A percentile compares a stretch with the other conserved stretches of the same genome.
Conservation (phyloP, 2,329 filamentous ascomycete genomes). For the Monosporascus sp. region DNA sequence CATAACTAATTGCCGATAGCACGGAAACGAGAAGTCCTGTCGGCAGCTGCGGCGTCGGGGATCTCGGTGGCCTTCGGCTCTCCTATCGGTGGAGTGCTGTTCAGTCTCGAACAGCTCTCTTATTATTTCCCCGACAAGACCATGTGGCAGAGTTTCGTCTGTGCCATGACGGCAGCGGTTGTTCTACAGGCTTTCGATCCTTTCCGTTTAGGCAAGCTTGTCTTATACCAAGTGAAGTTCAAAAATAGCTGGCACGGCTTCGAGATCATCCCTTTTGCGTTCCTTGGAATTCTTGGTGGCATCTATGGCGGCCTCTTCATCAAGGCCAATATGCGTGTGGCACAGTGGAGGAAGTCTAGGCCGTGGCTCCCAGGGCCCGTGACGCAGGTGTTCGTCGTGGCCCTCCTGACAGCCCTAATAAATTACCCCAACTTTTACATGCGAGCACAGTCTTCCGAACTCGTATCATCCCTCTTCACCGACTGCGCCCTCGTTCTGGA, state of each 20-base stretch:
- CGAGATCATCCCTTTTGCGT: conserved; percentile 80
- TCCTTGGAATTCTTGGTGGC: conserved; percentile 86
- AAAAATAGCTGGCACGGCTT: conserved; percentile 90
- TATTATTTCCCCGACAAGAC: conserved; percentile 99
- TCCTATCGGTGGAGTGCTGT: conserved; percentile 89
- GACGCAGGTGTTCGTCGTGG: conserved; percentile 72
- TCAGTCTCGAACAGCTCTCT: conserved; percentile 93
- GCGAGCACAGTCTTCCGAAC: conserved; percentile 84
- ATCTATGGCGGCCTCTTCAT: conserved; percentile 94
- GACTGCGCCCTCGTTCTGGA: conserved; percentile 80
- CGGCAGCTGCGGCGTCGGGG: conserved; percentile 84
- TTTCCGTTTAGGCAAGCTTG: conserved; percentile 90
- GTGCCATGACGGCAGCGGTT: conserved; percentile 96
- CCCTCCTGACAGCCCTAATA: conserved; percentile 77
- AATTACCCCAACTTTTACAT: conserved; percentile 97
- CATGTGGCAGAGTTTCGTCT: conserved; percentile 99
- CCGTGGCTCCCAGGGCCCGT: conserved; percentile 68
- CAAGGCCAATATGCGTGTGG: conserved; percentile 84
- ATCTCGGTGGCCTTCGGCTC: conserved; percentile 94
- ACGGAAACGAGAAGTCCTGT: conserved; percentile 87
- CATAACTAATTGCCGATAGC: conserved; percentile 44
- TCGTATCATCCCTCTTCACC: conserved; percentile 86
- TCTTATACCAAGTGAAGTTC: conserved; percentile 93
- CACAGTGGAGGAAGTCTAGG: conserved; percentile 68
- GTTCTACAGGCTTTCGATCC: conserved; percentile 90